Percentiles rank a stretch among this genome's conserved stretches.
Conservation (phyloP, 2,329 filamentous ascomycete species). For the Madurella fahalii region DNA sequence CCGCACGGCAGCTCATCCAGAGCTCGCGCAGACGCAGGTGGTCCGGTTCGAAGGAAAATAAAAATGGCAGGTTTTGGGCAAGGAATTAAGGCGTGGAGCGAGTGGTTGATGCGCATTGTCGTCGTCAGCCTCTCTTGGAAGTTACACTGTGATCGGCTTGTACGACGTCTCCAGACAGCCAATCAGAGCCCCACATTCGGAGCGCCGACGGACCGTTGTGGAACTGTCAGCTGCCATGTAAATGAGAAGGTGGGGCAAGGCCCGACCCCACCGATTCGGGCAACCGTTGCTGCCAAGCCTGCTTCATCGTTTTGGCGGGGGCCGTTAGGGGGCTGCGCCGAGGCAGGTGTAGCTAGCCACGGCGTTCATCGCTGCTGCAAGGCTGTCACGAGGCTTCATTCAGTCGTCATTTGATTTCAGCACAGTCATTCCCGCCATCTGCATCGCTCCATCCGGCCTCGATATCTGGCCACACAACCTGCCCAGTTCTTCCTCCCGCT, state of each 20-base stretch:
- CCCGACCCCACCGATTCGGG: neutral
- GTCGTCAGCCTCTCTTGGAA: constrained; percentile 22
- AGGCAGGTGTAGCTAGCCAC: neutral
- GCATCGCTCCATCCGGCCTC: neutral
- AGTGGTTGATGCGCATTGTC: constrained; percentile 8
- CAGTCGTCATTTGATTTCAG: neutral
- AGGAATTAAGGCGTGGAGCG: constrained; percentile 5
- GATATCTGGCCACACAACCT: neutral
- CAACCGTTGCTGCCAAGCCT: neutral
- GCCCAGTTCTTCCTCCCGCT: neutral
- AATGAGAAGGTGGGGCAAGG: neutral
- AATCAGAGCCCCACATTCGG: neutral
- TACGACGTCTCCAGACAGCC: neutral
- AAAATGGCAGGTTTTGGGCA: neutral
- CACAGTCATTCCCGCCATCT: neutral
- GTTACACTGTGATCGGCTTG: constrained; percentile 5
- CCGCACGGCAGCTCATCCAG: neutral
- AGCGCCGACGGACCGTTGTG: neutral
- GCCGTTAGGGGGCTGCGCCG: too few species aligned
- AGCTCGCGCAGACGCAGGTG: too few species aligned
- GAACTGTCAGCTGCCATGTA: neutral
- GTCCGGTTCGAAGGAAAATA: too few species aligned
- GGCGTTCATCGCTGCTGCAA: neutral
- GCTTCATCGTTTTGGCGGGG: neutral
- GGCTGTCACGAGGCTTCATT: neutral